Evolutionary conservation across 1,139 yeast species (phyloP).

Genomic region (Nakaseomyces glabratus): DNA sequence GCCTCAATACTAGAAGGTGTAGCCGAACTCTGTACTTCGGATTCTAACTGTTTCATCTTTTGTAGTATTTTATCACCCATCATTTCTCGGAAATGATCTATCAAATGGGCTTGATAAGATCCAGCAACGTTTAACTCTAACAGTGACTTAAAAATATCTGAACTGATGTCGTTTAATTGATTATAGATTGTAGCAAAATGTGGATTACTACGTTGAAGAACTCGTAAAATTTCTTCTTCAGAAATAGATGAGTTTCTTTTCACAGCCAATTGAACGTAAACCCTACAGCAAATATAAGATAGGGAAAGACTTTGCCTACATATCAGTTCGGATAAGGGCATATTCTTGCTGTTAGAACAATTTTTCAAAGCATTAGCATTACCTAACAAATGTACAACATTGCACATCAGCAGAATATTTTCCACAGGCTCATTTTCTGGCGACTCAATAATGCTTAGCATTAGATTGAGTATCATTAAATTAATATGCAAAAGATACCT

Average conservation of each 20-base stretch:
- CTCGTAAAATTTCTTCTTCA: not conserved
- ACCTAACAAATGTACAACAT: not conserved
- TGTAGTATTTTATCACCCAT: constrained; percentile 3
- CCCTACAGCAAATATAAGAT: constrained; percentile 9
- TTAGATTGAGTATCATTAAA: constrained; percentile 1
- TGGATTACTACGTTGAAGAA: not conserved
- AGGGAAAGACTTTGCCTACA: constrained; percentile 1
- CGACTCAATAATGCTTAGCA: constrained; percentile 1
- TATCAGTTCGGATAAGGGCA: constrained; percentile 2
- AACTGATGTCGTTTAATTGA: constrained; percentile 1
- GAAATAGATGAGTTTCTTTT: constrained; percentile 1
- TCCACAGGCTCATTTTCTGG: constrained; percentile 4
- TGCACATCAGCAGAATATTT: constrained; percentile 1
- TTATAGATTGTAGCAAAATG: not conserved
- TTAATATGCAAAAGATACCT: constrained; percentile 1
- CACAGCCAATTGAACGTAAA: constrained; percentile 5
- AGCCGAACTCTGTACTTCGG: constrained; percentile 5
- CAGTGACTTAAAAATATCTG: constrained; percentile 2
- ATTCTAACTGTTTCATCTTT: constrained; percentile 4
- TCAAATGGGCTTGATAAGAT: constrained; percentile 1
- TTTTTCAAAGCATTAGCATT: not conserved
- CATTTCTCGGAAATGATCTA: constrained; percentile 3
- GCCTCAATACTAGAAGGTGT: constrained; percentile 1
- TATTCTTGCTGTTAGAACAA: not conserved
- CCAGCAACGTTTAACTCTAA: constrained; percentile 1